A percentile compares a stretch with the other conserved stretches of the same genome.
Conservation (phyloP, 2,329 filamentous ascomycete genomes). For the Mycosphaerelloides madeirae region DNA sequence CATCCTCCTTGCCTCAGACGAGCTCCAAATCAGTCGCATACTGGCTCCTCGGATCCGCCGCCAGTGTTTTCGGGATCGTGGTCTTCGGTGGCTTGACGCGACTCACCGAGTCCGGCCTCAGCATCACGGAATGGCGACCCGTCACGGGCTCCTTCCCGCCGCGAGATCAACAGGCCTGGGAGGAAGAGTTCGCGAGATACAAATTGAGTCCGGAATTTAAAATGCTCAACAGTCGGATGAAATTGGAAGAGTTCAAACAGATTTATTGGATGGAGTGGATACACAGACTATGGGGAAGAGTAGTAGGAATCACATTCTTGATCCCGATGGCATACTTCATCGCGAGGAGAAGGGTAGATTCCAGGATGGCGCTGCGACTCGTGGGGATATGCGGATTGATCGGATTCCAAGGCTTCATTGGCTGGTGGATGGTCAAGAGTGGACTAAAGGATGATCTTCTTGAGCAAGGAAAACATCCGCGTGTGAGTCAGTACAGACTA, state of each 20-base stretch:
- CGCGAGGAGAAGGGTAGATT: conserved; percentile 70
- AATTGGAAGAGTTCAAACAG: conserved; percentile 87
- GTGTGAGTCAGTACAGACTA: conserved; percentile 90
- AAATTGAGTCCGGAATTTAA: conserved; percentile 87
- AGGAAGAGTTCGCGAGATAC: conserved; percentile 90
- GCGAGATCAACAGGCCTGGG: conserved; percentile 73
- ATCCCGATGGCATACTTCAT: conserved; percentile 86
- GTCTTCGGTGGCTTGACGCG: conserved; percentile 90
- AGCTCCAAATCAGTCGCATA: conserved; percentile 76
- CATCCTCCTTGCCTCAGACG: conserved; percentile 25
- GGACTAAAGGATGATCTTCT: conserved; percentile 95
- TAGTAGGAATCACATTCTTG: conserved; percentile 86
- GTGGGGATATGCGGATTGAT: conserved; percentile 82
- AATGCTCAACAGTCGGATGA: conserved; percentile 89
- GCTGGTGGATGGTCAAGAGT: conserved; percentile 99
- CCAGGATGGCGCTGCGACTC: conserved; percentile 70
- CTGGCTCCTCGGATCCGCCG: conserved; percentile 88
- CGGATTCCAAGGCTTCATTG: conserved; percentile 89
- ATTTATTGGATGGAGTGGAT: conserved; percentile 99
- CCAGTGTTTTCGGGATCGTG: conserved; percentile 93
- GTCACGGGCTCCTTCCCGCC: conserved; percentile 90
- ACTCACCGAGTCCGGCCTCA: conserved; percentile 91
- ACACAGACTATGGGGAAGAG: conserved; percentile 87
- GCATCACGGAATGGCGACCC: conserved; percentile 97
- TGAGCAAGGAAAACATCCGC: conserved; percentile 79